Evolutionary conservation across 441 rosid species (phyloP).

Genomic region (Viola pubescens): DNA sequence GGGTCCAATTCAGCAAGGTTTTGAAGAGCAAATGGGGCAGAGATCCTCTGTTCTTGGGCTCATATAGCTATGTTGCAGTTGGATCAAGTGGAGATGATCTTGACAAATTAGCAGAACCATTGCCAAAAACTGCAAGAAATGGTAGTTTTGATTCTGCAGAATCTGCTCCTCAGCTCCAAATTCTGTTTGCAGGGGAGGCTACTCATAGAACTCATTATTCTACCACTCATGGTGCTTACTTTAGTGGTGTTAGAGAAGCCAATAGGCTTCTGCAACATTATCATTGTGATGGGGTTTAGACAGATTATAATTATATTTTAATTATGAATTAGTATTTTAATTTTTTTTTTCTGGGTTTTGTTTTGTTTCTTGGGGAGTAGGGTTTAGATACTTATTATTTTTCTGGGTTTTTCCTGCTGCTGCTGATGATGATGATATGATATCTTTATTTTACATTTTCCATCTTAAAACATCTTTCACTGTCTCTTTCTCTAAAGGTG

Average conservation of each 20-base stretch:
- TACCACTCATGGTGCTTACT: conserved; percentile 95
- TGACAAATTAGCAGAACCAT: conserved; percentile 78
- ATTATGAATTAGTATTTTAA: conserved; percentile 10
- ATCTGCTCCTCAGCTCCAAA: conserved; percentile 40
- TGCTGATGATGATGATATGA: too few species aligned
- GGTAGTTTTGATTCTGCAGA: conserved; percentile 7
- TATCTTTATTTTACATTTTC: conserved; percentile 20
- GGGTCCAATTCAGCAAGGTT: conserved; percentile 37
- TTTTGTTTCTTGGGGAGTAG: too few species aligned
- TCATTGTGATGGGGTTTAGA: conserved; percentile 41
- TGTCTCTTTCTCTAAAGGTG: conserved; percentile 23
- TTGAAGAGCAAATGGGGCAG: conserved; percentile 84
- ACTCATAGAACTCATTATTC: conserved; percentile 97
- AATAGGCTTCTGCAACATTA: conserved; percentile 88
- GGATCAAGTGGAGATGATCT: conserved; percentile 89
- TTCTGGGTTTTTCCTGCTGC: conserved; percentile 22
- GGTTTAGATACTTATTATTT: conserved; percentile 27
- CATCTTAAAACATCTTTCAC: conserved; percentile 26
- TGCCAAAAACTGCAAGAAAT: conserved; percentile 48
- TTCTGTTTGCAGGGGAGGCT: conserved; percentile 96
- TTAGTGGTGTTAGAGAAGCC: conserved; percentile 97
- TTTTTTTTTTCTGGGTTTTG: conserved; percentile 6
- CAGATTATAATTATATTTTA: not conserved
- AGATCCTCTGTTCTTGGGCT: conserved; percentile 82
- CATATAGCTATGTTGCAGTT: conserved; percentile 75